Conservation (phyloP, 805 yeast species). For the Candida saitoana region DNA sequence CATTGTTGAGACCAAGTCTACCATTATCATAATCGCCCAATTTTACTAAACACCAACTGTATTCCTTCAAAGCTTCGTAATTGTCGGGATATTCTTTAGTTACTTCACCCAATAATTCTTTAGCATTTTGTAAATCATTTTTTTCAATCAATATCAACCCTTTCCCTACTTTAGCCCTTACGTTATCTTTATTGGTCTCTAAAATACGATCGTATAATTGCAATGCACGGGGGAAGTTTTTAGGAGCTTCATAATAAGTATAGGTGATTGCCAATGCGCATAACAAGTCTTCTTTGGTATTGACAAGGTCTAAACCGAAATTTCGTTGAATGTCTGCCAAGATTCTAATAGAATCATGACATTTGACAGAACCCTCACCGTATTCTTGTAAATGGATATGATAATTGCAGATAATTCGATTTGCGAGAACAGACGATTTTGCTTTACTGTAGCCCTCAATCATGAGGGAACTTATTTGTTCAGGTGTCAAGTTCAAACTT, state of each 20-base stretch:
- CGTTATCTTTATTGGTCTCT: conserved; percentile 37
- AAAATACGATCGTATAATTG: conserved; percentile 65
- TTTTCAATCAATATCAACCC: conserved; percentile 73
- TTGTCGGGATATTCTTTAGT: conserved; percentile 48
- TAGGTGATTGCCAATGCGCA: conserved; percentile 70
- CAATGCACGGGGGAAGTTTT: conserved; percentile 72
- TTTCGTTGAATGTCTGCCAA: conserved; percentile 46
- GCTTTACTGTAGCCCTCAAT: conserved; percentile 45
- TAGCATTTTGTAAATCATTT: conserved; percentile 54
- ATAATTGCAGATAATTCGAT: conserved; percentile 60
- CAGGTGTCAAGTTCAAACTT: conserved; percentile 33
- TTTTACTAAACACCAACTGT: conserved; percentile 73
- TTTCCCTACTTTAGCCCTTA: conserved; percentile 73
- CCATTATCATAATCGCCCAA: conserved; percentile 51
- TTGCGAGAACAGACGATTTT: conserved; percentile 49
- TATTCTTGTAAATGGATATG: conserved; percentile 61
- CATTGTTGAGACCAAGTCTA: conserved; percentile 42
- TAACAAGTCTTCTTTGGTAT: conserved; percentile 56
- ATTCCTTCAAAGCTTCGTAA: conserved; percentile 58
- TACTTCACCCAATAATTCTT: conserved; percentile 47
- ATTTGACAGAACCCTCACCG: conserved; percentile 54
- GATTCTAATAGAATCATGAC: conserved; percentile 55
- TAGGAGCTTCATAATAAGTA: conserved; percentile 87
- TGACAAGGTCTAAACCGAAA: conserved; percentile 44
- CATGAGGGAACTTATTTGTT: conserved; percentile 48